Percentiles rank a stretch among this genome's conserved stretches.
These are phyloP conservation scores for Fusarium albosuccineum DNA, from an alignment of 2,329 filamentous ascomycete species.

Conservation along the genomic window DNA sequence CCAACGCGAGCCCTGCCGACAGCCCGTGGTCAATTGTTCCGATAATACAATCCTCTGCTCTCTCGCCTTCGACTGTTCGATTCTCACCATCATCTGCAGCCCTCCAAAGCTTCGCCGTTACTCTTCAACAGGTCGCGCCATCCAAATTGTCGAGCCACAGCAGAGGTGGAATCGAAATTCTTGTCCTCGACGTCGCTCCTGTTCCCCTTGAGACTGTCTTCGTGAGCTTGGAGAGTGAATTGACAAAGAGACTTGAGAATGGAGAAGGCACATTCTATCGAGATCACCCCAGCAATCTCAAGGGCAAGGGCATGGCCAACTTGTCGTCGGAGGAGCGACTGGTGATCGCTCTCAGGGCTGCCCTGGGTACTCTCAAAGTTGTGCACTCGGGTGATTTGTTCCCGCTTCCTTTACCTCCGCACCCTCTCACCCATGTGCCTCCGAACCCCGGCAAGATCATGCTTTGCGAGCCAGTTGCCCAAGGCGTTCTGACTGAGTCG, in stretches of 20 bases:
- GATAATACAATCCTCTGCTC: constrained; percentile 72
- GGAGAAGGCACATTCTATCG: constrained; percentile 86
- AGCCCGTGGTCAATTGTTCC: constrained; percentile 89
- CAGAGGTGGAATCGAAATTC: constrained; percentile 84
- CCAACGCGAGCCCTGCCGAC: constrained; percentile 68
- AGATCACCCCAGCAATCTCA: constrained; percentile 63
- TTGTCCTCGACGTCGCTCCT: constrained; percentile 83
- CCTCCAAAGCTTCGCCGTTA: constrained; percentile 83
- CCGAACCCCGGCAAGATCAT: constrained; percentile 88
- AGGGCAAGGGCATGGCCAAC: constrained; percentile 54
- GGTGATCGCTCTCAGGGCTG: constrained; percentile 77
- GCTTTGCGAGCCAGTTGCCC: constrained; percentile 93
- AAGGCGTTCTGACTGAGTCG: constrained; percentile 80
- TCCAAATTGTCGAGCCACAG: constrained; percentile 80
- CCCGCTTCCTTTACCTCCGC: constrained; percentile 81
- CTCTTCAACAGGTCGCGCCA: constrained; percentile 78
- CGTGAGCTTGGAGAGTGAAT: constrained; percentile 85
- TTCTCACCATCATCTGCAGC: constrained; percentile 79
- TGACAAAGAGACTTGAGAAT: constrained; percentile 83
- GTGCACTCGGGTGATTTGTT: constrained; percentile 88
- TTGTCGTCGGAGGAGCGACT: constrained; percentile 68
- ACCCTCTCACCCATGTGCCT: constrained; percentile 87
- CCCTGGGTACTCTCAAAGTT: constrained; percentile 78
- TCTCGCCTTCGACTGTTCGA: constrained; percentile 83
- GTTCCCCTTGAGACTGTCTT: constrained; percentile 87